phyloP scores from a whole-genome alignment of 2,329 filamentous ascomycete species.

The Hymenoscyphus scutula region DNA sequence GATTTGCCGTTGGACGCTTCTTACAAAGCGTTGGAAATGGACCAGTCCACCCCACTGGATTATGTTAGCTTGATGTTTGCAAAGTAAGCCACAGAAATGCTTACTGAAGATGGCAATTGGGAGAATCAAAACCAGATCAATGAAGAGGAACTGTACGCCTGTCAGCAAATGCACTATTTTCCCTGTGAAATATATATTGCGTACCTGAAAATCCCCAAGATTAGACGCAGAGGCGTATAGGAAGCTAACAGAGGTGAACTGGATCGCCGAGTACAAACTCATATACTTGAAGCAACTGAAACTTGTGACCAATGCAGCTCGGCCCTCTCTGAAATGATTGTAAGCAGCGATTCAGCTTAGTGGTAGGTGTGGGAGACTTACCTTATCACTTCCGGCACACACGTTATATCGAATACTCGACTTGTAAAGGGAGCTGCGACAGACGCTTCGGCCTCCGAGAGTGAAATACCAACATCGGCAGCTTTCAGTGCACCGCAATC shows the following conservation, averaged over 20 bases:
- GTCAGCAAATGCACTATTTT: background rate
- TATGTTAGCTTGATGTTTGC: conserved; percentile 35
- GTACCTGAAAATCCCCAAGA: conserved; percentile 86
- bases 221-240: conserved; percentile 93
- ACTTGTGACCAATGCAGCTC: conserved; percentile 93
- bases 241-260: conserved; percentile 96
- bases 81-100: conserved; percentile 29
- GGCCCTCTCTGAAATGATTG: conserved; percentile 63
- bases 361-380: conserved; percentile 37
- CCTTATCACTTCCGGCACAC: conserved; percentile 88
- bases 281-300: conserved; percentile 99
- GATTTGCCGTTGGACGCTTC: conserved; percentile 86
- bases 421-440: conserved; percentile 98
- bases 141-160: conserved; percentile 72
- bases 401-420: conserved; percentile 92
- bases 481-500: conserved; percentile 97
- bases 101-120: conserved; percentile 93
- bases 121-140: conserved; percentile 87
- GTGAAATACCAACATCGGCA: conserved; percentile 93
- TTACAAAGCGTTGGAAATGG: conserved; percentile 73
- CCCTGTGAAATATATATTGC: background rate
- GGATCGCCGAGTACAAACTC: conserved; percentile 98
- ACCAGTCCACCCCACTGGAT: conserved; percentile 92
- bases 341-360: conserved; percentile 15
- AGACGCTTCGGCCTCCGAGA: conserved; percentile 95